These are phyloP conservation scores for Fomitopsis pinicola DNA, from an alignment of 1,284 basidiomycete species.

Conservation along the genomic window DNA sequence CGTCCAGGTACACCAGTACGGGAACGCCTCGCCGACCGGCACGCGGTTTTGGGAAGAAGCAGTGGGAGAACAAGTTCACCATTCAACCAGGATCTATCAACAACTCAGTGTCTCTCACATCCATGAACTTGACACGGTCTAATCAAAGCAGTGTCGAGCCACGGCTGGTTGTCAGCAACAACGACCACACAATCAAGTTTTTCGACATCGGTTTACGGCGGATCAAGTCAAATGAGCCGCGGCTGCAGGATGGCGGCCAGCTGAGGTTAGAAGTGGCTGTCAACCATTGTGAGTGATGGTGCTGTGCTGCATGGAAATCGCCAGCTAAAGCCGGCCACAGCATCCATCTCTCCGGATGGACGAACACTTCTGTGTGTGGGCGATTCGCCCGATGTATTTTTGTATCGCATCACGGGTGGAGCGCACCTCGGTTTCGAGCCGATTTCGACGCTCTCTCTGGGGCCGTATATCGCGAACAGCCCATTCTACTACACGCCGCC, in stretches of 20 bases:
- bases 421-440: slow-evolving; percentile 50
- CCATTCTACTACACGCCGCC: slow-evolving; percentile 28
- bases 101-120: slow-evolving; percentile 75
- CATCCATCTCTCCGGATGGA: slow-evolving; percentile 82
- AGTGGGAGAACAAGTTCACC: slow-evolving; percentile 56
- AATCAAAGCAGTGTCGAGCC: slow-evolving; percentile 62
- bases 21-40: slow-evolving; percentile 13
- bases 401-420: slow-evolving; percentile 66
- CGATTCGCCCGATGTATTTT: slow-evolving; percentile 77
- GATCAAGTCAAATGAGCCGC: slow-evolving; percentile 28
- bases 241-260: slow-evolving; percentile 48
- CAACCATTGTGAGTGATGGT: slow-evolving; percentile 50
- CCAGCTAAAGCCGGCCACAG: slow-evolving; percentile 33
- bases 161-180: slow-evolving; percentile 79
- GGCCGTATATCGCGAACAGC: slow-evolving; percentile 38
- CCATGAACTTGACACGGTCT: slow-evolving; percentile 50
- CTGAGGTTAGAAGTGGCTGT: slow-evolving; percentile 65
- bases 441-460: slow-evolving; percentile 53
- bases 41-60: slow-evolving; percentile 23
- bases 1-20: slow-evolving; percentile 13
- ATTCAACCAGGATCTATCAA: slow-evolving; percentile 71
- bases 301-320: slow-evolving; percentile 8
- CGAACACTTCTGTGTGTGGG: slow-evolving; percentile 82
- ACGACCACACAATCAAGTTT: slow-evolving; percentile 74
- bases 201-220: slow-evolving; percentile 60